Percentiles rank a stretch among this genome's conserved stretches.
phyloP scores from a whole-genome alignment of 164 flowering plant genomes.

The Chimonanthus praecox region DNA sequence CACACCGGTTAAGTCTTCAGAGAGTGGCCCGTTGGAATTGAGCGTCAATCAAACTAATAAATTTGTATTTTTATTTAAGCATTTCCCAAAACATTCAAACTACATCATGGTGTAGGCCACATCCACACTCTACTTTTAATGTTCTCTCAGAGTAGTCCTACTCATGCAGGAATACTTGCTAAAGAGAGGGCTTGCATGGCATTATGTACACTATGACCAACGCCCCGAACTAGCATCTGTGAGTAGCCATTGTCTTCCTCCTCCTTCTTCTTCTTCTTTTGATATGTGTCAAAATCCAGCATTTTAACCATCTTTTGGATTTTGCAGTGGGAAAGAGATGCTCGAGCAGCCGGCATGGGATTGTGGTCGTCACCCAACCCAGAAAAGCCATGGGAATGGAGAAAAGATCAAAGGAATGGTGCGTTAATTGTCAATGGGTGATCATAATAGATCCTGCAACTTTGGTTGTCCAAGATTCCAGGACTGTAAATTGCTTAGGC shows the following conservation, averaged over 20 bases:
- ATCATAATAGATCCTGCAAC: not conserved
- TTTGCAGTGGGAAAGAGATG: constrained; percentile 71
- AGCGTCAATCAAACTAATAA: too few relatives aligned
- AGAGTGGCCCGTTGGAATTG: too few relatives aligned
- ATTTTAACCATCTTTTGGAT: not conserved
- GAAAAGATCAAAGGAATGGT: constrained; percentile 37
- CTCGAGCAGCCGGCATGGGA: constrained; percentile 55
- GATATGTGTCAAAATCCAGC: not conserved
- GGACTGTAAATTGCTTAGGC: not conserved
- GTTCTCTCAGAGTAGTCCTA: not conserved
- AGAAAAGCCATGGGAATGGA: constrained; percentile 90
- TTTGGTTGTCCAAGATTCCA: not conserved
- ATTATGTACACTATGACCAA: constrained; percentile 59
- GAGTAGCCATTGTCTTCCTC: constrained; percentile 5
- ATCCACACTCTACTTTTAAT: too few relatives aligned
- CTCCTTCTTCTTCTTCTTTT: not conserved
- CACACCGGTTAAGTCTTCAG: too few relatives aligned
- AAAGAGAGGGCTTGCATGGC: constrained; percentile 84
- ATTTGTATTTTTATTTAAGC: too few relatives aligned
- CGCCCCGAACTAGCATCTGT: constrained; percentile 56
- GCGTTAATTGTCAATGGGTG: not conserved
- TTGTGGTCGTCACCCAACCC: constrained; percentile 76
- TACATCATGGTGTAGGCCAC: too few relatives aligned
- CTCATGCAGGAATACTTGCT: constrained; percentile 56
- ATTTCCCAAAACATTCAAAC: too few relatives aligned